phyloP scores from a whole-genome alignment of 306 rosid species.

The Luffa aegyptiaca region DNA sequence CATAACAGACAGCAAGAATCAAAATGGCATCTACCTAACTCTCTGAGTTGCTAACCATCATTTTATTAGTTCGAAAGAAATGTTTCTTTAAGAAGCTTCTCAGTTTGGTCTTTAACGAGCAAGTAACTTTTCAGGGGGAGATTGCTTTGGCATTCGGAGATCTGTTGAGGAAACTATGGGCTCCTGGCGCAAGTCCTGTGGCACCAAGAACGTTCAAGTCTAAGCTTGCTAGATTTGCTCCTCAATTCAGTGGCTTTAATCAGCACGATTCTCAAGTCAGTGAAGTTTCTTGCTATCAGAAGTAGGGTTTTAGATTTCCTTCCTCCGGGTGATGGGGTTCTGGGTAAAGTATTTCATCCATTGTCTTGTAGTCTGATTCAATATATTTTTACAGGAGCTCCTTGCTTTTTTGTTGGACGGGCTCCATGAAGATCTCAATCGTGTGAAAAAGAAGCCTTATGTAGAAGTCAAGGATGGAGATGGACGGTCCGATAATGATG shows the following conservation, averaged over 20 bases:
- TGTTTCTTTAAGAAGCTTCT: neutral
- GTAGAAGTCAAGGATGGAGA: constrained; percentile 87
- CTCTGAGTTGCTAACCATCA: neutral
- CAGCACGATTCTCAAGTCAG: constrained; percentile 99
- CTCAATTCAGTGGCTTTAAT: constrained; percentile 97
- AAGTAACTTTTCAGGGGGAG: constrained; percentile 66
- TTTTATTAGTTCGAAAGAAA: neutral
- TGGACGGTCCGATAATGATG: constrained; percentile 63
- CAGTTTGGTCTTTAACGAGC: constrained; percentile 1
- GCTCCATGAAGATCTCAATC: constrained; percentile 96
- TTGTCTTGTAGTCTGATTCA: constrained; percentile 12
- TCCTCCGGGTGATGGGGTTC: constrained; percentile 16
- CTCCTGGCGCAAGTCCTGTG: constrained; percentile 86
- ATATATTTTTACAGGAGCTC: constrained; percentile 55
- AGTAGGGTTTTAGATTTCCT: constrained; percentile 18
- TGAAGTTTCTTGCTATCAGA: constrained; percentile 22
- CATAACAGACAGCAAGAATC: neutral
- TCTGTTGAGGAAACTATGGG: constrained; percentile 90
- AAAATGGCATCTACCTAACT: neutral
- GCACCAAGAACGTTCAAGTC: constrained; percentile 82
- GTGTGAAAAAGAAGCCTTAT: constrained; percentile 96
- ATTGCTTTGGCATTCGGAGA: constrained; percentile 97
- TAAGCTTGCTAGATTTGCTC: constrained; percentile 93
- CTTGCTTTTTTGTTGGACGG: constrained; percentile 97
- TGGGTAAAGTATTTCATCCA: constrained; percentile 5